A percentile compares a stretch with the other conserved stretches of the same genome.
Conservation (phyloP, 768 basidiomycete species). For the Rhodotorula paludigena region DNA sequence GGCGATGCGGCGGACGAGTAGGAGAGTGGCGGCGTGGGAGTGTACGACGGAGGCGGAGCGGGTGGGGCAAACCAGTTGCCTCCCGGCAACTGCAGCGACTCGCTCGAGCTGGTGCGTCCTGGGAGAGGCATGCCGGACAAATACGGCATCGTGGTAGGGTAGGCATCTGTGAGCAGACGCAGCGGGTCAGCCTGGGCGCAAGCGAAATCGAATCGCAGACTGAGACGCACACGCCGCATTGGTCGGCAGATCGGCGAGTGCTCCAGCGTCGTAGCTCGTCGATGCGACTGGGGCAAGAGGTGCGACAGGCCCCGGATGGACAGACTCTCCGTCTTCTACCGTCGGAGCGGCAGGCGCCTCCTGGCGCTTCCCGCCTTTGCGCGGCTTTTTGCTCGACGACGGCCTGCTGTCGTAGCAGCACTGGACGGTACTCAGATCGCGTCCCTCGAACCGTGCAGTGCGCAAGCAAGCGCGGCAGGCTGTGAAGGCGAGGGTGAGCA, state of each 20-base stretch:
- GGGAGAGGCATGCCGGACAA: background rate
- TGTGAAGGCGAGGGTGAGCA: background rate
- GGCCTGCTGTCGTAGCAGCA: constrained; percentile 5
- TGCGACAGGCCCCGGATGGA: too few species aligned
- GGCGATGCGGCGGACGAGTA: constrained; percentile 3
- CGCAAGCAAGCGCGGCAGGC: constrained; percentile 24
- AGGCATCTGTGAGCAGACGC: background rate
- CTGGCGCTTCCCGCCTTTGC: background rate
- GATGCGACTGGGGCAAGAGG: too few species aligned
- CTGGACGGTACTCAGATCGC: background rate
- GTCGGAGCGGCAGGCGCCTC: too few species aligned
- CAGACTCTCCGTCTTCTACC: too few species aligned
- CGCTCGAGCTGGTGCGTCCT: background rate
- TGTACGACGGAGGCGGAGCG: background rate
- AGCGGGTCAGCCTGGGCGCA: background rate
- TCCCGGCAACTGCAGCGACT: background rate
- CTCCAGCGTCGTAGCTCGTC: too few species aligned
- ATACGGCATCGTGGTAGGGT: background rate
- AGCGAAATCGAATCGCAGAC: too few species aligned
- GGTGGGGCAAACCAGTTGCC: background rate
- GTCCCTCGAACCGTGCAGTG: constrained; percentile 18
- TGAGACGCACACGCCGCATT: too few species aligned
- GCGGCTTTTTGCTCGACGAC: too few species aligned
- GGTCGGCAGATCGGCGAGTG: too few species aligned
- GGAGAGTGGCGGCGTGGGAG: constrained; percentile 1